These are phyloP conservation scores for Stellera chamaejasme DNA, from an alignment of 345 rosid species.

Conservation along the genomic window DNA sequence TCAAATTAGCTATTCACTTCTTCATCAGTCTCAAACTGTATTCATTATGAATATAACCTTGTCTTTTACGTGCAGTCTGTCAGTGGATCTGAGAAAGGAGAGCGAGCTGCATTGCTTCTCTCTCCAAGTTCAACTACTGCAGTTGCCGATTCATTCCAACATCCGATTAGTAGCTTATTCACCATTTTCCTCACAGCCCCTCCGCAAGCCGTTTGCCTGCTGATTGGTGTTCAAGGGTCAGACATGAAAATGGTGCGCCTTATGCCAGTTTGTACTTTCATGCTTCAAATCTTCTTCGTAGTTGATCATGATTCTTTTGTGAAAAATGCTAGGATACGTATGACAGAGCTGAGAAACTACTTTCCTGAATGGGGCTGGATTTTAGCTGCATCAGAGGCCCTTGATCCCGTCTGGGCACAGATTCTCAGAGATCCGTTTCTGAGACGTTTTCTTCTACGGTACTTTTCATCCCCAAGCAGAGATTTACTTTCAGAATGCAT, in stretches of 20 bases:
- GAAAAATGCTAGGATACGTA: constrained; percentile 40
- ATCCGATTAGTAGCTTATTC: constrained; percentile 68
- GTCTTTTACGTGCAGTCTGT: too few species aligned
- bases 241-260: constrained; percentile 68
- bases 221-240: constrained; percentile 63
- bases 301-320: constrained; percentile 8
- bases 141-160: constrained; percentile 50
- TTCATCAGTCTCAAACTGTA: too few species aligned
- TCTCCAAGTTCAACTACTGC: constrained; percentile 55
- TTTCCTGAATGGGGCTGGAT: constrained; percentile 74
- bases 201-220: constrained; percentile 73
- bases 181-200: constrained; percentile 86
- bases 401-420: constrained; percentile 92
- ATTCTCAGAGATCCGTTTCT: constrained; percentile 80
- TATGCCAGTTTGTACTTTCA: constrained; percentile 7
- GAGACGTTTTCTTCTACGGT: constrained; percentile 84
- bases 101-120: constrained; percentile 81
- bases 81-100: constrained; percentile 88
- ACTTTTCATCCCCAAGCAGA: constrained; percentile 1
- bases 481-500: not conserved
- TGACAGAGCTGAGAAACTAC: constrained; percentile 59
- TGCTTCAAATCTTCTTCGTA: constrained; percentile 8
- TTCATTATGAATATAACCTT: too few species aligned
- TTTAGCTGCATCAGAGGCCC: constrained; percentile 57
- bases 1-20: too few species aligned